Evolutionary conservation across 179 eudicot genomes (phyloP), one percentile per base, ranked within the genome.

Genomic region (Nepenthes alata): DNA sequence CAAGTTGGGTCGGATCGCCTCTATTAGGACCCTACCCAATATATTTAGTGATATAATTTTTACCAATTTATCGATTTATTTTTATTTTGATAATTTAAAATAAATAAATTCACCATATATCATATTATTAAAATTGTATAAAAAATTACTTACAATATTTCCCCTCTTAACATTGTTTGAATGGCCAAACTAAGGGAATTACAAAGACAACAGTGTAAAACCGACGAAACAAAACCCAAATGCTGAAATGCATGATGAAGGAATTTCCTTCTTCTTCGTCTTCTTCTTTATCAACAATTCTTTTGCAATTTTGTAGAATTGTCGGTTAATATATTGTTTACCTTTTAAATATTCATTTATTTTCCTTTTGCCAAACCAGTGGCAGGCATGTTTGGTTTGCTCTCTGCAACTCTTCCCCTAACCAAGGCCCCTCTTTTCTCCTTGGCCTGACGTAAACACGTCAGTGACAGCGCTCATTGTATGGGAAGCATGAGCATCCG

Each of bases 311-410:
- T 51, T 66, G 69, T 15, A 57, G 64, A 55, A 58, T 60, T 61
- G 58, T 37, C 53, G 16, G 13, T 25, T 3, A 16, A 35, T 11
- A 44, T 34, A 35, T 36, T 60, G 49, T 60, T 60, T 5, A 25
- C 51, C 36, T 60, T 37, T 53, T 1, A 47, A 49, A 36, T 44
- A 37, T 6, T 25, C 38, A 50, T 70, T 53, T 53, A 68, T 62
- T 66, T 50, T 56, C 55, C 59, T 73, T 70, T 75, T 69, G 67
- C 65, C 56, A 53, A 67, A 36, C 69, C 77, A 83, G 80, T 80
- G 81, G 81, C 67, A 76, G 75, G 79, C 91, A 81, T 80, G 80
- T 70, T 80, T 25, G 61, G 66, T 68, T 56, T 62, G 66, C 48
- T 61, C 59, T 66, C 76, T 58, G 1, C 25, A 56, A 66, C 67